phyloP scores from a whole-genome alignment of 257 asterid species.

The Paulownia fortunei region DNA sequence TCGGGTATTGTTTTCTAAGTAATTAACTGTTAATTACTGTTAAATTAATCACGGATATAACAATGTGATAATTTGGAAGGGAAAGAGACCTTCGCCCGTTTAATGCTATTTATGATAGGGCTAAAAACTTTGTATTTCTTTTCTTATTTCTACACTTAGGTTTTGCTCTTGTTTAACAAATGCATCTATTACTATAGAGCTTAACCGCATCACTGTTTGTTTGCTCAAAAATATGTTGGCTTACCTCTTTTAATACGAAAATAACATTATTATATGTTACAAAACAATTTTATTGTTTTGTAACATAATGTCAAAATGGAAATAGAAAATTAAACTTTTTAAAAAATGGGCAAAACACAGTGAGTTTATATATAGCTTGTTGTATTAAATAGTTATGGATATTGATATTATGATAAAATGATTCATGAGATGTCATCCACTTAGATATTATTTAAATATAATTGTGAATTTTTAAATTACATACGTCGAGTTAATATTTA shows the following conservation, averaged over 20 bases:
- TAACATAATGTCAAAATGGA: background rate
- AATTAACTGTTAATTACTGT: no score
- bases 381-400: no score
- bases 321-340: background rate
- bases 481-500: no score
- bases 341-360: background rate
- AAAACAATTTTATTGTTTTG: background rate
- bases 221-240: background rate
- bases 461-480: no score
- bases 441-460: no score
- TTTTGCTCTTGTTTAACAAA: background rate
- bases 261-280: background rate
- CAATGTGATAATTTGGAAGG: background rate
- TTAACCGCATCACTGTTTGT: background rate
- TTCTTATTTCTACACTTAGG: background rate
- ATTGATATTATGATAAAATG: no score
- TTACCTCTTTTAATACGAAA: background rate
- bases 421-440: no score
- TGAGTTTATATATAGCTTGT: background rate
- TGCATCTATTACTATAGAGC: background rate
- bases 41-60: background rate
- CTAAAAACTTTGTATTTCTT: background rate
- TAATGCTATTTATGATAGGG: background rate
- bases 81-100: slow-evolving; percentile 4
- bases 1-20: no score